phyloP scores from a whole-genome alignment of 2,329 filamentous ascomycete species.

The Ceratocystis cubensis region DNA sequence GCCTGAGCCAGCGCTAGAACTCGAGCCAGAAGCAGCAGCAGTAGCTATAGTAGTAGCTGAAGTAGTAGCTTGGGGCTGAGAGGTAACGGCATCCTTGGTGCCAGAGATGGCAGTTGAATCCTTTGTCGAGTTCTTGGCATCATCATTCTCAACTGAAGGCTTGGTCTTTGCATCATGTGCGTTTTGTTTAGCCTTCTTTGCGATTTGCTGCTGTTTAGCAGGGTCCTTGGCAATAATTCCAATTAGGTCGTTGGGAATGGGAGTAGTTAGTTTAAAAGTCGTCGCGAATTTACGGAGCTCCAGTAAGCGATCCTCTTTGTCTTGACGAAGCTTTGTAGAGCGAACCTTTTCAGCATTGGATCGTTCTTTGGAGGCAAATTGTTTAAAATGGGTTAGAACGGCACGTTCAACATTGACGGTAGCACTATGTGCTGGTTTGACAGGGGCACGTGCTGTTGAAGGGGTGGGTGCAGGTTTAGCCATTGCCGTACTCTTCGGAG shows the following conservation, averaged over 20 bases:
- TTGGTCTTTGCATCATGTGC: constrained; percentile 30
- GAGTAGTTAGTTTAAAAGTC: constrained; percentile 87
- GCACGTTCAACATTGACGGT: constrained; percentile 50
- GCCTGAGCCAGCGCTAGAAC: not conserved
- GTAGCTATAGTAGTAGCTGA: constrained; percentile 28
- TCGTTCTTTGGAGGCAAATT: constrained; percentile 47
- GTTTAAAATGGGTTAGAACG: constrained; percentile 51
- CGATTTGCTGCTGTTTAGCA: constrained; percentile 84
- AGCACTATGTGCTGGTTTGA: constrained; percentile 36
- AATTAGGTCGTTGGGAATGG: constrained; percentile 81
- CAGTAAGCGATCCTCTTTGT: constrained; percentile 85
- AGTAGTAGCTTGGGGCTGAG: constrained; percentile 22
- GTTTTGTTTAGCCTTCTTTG: constrained; percentile 53
- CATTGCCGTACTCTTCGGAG: constrained; percentile 10
- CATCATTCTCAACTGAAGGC: constrained; percentile 27
- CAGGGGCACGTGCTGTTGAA: constrained; percentile 11
- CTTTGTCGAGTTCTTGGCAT: constrained; percentile 37
- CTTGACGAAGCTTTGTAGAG: constrained; percentile 48
- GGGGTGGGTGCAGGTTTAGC: constrained; percentile 13
- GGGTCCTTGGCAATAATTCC: constrained; percentile 94
- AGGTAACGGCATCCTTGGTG: not conserved
- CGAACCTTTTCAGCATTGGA: constrained; percentile 44
- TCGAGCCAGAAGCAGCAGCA: constrained; percentile 25
- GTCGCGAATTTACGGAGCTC: constrained; percentile 91
- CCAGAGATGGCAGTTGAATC: constrained; percentile 26